Conservation (phyloP, 345 rosid species). For the Linum trigynum region DNA sequence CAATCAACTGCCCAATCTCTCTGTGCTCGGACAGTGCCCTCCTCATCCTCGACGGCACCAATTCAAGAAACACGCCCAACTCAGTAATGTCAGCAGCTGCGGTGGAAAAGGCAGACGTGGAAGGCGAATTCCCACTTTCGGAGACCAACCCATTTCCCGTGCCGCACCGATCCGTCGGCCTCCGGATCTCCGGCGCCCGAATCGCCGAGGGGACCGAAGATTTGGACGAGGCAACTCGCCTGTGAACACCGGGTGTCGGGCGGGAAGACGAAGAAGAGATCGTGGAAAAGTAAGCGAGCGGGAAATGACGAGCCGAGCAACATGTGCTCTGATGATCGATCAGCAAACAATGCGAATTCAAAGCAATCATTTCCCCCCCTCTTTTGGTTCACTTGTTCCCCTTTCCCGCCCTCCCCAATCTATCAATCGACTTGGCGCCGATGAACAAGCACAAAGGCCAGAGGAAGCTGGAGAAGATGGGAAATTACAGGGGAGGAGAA, state of each 20-base stretch:
- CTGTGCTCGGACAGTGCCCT: slow-evolving; percentile 42
- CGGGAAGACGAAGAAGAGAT: slow-evolving; percentile 53
- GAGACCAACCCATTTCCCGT: slow-evolving; percentile 32
- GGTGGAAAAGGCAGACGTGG: slow-evolving; percentile 17
- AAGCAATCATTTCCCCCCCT: slow-evolving; percentile 34
- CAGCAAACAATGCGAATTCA: slow-evolving; percentile 49
- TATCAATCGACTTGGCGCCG: too few species aligned
- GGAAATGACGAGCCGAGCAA: slow-evolving; percentile 40
- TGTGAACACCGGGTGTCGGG: slow-evolving; percentile 44
- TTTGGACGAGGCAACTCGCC: slow-evolving; percentile 33
- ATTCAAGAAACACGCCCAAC: slow-evolving; percentile 61
- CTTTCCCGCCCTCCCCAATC: not conserved
- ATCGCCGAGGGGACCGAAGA: slow-evolving; percentile 30
- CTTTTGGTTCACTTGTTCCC: not conserved
- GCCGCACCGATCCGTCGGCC: slow-evolving; percentile 35
- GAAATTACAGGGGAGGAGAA: too few species aligned
- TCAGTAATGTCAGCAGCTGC: slow-evolving; percentile 28
- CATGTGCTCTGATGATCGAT: slow-evolving; percentile 66
- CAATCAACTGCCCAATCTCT: slow-evolving; percentile 63
- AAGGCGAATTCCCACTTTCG: slow-evolving; percentile 19
- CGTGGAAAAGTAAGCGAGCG: slow-evolving; percentile 32
- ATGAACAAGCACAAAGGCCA: too few species aligned
- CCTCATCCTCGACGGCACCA: slow-evolving; percentile 62
- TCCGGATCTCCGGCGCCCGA: slow-evolving; percentile 42
- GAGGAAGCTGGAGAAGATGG: too few species aligned